Evolutionary conservation across 768 basidiomycete species (phyloP), one percentile per base, ranked within the genome.

Genomic region (Astraeus odoratus): DNA sequence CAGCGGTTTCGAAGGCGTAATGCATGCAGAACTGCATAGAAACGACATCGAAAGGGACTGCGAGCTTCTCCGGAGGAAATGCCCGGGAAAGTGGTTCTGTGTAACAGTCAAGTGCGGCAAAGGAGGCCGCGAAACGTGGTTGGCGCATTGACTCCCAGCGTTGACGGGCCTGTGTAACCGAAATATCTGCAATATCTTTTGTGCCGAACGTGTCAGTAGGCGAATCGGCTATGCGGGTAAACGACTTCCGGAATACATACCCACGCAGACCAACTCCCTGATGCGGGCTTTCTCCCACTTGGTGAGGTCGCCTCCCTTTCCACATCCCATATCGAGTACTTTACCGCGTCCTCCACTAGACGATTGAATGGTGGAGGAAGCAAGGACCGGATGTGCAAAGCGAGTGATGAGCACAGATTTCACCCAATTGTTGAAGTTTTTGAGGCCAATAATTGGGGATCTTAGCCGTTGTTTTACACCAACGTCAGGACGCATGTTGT

Each of bases 21-120:
- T 99, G 96, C 89, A 99, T 97, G 66, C 96, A 98, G 63, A 99
- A 99, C 61, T 99, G 96, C 91, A 97, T 90, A 2, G 91, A 89
- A 5, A 98, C 92, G 46, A 92, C 89, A 58, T 98, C 96, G 58
- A 96, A 96, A 5, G 83, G 83, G 24, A 75, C 72, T 0, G 67
- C 69, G 20, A 89, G 74, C 49, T 74, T 68, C 15, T 73, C 71
- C 1, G 77, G 76, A 3, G 82, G 66, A 39, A 97, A 77, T n/a
- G 72, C 81, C 39, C 77, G 77, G 15, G 78, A 72, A 30, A 98
- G 70, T 3, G 84, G 70, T 51, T 85, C 73, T 9, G 76, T 72
- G 60, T 89, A 99, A 64, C 94, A 97, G 63, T 99, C 96, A 23
- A 94, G 64, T 12, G 91, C 77, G 44, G 79, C 85, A 59, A 98